Conservation (phyloP, 2,329 filamentous ascomycete genomes). For the Colletotrichum tabaci region DNA sequence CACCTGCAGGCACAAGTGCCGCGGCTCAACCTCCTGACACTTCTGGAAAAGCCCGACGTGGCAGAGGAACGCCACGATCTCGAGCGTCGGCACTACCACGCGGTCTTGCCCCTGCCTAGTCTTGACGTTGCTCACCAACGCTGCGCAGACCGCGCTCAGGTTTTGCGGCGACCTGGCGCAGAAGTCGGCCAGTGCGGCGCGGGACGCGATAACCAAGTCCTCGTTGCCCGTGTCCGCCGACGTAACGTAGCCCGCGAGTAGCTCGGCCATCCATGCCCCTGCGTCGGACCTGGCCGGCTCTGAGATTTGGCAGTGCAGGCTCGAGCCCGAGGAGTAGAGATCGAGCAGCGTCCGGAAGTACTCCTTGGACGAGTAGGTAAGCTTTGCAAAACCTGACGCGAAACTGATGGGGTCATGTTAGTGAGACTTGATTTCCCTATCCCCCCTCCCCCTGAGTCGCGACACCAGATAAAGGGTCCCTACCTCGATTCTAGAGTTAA, state of each 20-base stretch:
- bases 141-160: constrained; percentile 62
- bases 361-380: constrained; percentile 69
- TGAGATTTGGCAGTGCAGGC: constrained; percentile 56
- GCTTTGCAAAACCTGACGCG: constrained; percentile 51
- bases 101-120: constrained; percentile 74
- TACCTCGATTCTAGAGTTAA: constrained; percentile 63
- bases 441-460: neutral
- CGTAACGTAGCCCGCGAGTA: constrained; percentile 78
- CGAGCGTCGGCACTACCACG: constrained; percentile 81
- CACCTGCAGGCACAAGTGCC: constrained; percentile 76
- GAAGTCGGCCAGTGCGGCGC: constrained; percentile 73
- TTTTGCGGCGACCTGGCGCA: constrained; percentile 59
- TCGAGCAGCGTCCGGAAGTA: constrained; percentile 72
- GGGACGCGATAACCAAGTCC: constrained; percentile 78
- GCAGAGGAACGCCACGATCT: constrained; percentile 83
- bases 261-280: constrained; percentile 61
- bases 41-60: constrained; percentile 69
- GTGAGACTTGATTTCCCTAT: neutral
- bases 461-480: constrained; percentile 42
- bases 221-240: constrained; percentile 86
- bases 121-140: constrained; percentile 69
- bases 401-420: constrained; percentile 51
- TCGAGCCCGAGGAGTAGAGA: constrained; percentile 55
- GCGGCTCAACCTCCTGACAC: constrained; percentile 59
- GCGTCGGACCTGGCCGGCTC: constrained; percentile 51